phyloP scores from a whole-genome alignment of 1,284 basidiomycete genomes.

The Trametes hirsuta region DNA sequence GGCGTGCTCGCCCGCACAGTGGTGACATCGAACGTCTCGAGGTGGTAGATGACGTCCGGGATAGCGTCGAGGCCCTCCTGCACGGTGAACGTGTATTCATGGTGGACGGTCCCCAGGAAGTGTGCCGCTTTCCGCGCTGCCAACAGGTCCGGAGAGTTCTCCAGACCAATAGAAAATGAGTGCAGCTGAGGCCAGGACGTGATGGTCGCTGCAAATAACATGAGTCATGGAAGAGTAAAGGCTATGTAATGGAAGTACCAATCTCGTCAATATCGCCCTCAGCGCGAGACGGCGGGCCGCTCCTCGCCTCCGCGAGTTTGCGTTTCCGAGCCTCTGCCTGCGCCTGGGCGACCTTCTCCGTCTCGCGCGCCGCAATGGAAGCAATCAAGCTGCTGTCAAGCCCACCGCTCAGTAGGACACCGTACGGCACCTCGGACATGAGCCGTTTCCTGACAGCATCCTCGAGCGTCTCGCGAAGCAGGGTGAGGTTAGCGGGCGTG shows the following conservation, averaged over 20 bases:
- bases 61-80: slow-evolving; percentile 98
- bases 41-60: slow-evolving; percentile 97
- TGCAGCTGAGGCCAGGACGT: slow-evolving; percentile 96
- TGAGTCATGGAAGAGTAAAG: neutral
- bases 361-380: slow-evolving; percentile 95
- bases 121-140: slow-evolving; percentile 95
- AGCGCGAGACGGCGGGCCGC: slow-evolving; percentile 61
- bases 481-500: slow-evolving; percentile 67
- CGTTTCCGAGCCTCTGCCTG: slow-evolving; percentile 74
- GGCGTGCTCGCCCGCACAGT: slow-evolving; percentile 98
- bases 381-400: slow-evolving; percentile 97
- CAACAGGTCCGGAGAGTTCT: slow-evolving; percentile 93
- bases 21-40: slow-evolving; percentile 99
- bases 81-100: slow-evolving; percentile 98
- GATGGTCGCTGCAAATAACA: slow-evolving; percentile 58
- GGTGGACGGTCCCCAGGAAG: slow-evolving; percentile 94
- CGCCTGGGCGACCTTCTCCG: slow-evolving; percentile 86
- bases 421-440: slow-evolving; percentile 99
- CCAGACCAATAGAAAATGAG: slow-evolving; percentile 97
- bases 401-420: slow-evolving; percentile 94
- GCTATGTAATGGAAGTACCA: slow-evolving; percentile 42
- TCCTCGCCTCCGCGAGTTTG: slow-evolving; percentile 54
- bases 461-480: slow-evolving; percentile 85
- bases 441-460: slow-evolving; percentile 93
- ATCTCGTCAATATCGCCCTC: slow-evolving; percentile 50